Evolutionary conservation across 352 stramenopile species (phyloP).

Genomic region (Hyaloperonospora brassicae): DNA sequence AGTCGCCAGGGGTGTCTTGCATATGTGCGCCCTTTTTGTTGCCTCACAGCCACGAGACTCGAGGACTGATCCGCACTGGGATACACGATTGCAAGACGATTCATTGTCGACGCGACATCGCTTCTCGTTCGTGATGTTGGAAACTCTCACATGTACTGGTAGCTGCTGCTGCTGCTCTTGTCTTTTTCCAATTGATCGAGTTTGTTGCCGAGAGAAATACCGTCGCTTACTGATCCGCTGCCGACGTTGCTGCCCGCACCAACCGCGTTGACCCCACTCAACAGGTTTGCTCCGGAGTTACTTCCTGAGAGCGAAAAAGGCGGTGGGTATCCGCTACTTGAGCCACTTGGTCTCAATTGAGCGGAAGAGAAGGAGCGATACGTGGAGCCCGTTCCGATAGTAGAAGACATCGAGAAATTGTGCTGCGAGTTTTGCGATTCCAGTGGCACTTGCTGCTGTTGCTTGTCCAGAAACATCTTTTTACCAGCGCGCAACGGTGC

Average conservation of each 20-base stretch:
- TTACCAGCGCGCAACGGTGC: conserved; percentile 13
- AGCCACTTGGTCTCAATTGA: conserved; percentile 24
- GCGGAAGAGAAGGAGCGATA: conserved; percentile 28
- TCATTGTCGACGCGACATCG: conserved; percentile 11
- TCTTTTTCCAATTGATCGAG: conserved; percentile 73
- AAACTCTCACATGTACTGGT: conserved; percentile 35
- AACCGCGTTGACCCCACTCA: conserved; percentile 3
- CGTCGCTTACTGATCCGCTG: conserved; percentile 17
- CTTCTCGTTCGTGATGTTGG: conserved; percentile 6
- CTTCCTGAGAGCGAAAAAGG: conserved; percentile 34
- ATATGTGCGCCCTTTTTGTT: conserved; percentile 27
- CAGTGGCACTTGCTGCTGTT: conserved; percentile 15
- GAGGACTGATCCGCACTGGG: conserved; percentile 5
- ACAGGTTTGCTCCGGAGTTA: conserved; percentile 24
- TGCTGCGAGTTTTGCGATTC: conserved; percentile 23
- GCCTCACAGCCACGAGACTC: conserved; percentile 11
- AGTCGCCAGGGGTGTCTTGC: conserved; percentile 37
- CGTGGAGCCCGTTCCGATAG: conserved; percentile 23
- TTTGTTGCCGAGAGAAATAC: conserved; percentile 51
- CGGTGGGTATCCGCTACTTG: conserved; percentile 22
- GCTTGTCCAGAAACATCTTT: conserved; percentile 26
- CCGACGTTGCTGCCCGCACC: conserved; percentile 15
- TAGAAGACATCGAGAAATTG: conserved; percentile 31
- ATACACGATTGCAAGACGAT: too few relatives aligned
- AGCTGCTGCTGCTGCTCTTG: conserved; percentile 35